phyloP scores from a whole-genome alignment of 257 asterid genomes.

The Solanum chiquidenum region DNA sequence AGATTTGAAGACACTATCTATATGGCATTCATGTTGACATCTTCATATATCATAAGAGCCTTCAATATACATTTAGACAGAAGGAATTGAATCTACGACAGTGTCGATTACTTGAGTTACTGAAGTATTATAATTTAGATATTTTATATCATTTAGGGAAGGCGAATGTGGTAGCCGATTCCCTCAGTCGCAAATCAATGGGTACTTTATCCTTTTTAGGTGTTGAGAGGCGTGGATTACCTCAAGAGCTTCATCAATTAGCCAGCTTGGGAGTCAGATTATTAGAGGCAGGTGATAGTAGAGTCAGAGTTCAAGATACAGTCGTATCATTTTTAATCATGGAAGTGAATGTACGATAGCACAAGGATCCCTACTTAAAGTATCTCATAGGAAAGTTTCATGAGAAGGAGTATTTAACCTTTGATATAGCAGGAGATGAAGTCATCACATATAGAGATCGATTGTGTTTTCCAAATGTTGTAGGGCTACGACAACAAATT shows the following conservation, averaged over 20 bases:
- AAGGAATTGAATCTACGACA: background rate
- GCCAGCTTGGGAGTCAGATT: too few species aligned
- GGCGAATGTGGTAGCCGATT: background rate
- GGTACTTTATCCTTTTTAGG: background rate
- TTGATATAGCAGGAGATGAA: background rate
- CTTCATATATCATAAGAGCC: too few species aligned
- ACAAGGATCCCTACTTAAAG: background rate
- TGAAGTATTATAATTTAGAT: too few species aligned
- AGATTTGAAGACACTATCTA: too few species aligned
- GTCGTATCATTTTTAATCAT: background rate
- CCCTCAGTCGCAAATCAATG: background rate
- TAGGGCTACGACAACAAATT: fast-evolving
- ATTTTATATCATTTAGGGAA: background rate
- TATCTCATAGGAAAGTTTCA: too few species aligned
- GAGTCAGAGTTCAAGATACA: background rate
- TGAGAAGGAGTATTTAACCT: background rate
- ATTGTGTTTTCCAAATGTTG: background rate
- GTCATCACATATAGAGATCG: too few species aligned
- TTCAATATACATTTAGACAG: too few species aligned
- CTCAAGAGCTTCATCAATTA: background rate
- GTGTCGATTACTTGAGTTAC: background rate
- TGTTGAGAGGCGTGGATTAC: background rate
- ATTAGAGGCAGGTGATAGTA: background rate
- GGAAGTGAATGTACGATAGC: background rate
- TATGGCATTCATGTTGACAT: too few species aligned